phyloP scores from a whole-genome alignment of 805 yeast species.

The Suhomyces pyralidae region DNA sequence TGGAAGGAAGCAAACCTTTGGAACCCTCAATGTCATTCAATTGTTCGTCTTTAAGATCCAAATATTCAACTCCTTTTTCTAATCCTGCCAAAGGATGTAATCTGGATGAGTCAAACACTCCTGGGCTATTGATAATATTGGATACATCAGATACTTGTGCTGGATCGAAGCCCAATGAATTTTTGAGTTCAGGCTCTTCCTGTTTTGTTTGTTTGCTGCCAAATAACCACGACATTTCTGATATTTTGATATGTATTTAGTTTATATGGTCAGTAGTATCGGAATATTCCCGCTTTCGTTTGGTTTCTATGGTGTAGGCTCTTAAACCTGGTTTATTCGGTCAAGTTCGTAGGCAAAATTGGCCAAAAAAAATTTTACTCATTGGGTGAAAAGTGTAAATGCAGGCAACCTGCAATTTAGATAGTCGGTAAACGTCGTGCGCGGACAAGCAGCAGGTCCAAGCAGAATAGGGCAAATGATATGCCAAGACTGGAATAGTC shows the following conservation, averaged over 20 bases:
- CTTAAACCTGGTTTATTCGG: not conserved
- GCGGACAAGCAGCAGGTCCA: not conserved
- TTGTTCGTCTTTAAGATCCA: constrained; percentile 82
- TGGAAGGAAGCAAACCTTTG: constrained; percentile 87
- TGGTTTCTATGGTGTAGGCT: not conserved
- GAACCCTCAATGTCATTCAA: constrained; percentile 78
- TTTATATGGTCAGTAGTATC: not conserved
- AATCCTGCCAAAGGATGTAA: constrained; percentile 92
- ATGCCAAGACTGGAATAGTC: not conserved
- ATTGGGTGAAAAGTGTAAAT: not conserved
- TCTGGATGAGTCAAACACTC: constrained; percentile 62
- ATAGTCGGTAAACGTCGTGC: not conserved
- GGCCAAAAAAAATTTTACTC: not conserved
- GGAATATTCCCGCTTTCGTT: not conserved
- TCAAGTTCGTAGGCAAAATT: not conserved
- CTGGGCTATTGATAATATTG: constrained; percentile 56
- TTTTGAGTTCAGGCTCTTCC: constrained; percentile 22
- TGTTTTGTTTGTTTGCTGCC: constrained; percentile 35
- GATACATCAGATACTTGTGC: constrained; percentile 61
- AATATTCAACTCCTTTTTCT: constrained; percentile 83
- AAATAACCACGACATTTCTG: constrained; percentile 49
- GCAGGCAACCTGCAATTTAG: constrained; percentile 2
- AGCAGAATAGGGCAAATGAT: not conserved
- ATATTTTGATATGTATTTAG: not conserved
- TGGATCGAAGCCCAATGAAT: constrained; percentile 62